These are phyloP conservation scores for Podila verticillata DNA, from an alignment of 192 early-diverging fungal genomes.

Conservation along the genomic window DNA sequence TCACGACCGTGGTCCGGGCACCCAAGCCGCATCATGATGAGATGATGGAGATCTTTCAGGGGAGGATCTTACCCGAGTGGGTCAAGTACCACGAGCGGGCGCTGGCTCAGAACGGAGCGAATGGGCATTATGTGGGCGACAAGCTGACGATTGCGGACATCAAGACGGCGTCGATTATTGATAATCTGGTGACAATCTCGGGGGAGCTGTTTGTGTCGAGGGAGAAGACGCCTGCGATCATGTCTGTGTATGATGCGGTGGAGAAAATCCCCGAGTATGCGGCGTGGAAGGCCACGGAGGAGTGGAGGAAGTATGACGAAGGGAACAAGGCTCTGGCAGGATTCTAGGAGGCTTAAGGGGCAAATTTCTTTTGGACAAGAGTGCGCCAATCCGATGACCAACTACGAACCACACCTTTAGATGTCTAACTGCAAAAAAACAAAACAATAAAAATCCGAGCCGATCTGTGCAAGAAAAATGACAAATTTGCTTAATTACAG, in stretches of 20 bases:
- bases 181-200: conserved; percentile 18
- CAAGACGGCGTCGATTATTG: conserved; percentile 33
- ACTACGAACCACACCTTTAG: no score
- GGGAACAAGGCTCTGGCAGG: no score
- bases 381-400: no score
- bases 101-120: conserved; percentile 24
- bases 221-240: conserved; percentile 32
- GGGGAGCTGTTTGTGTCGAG: conserved; percentile 16
- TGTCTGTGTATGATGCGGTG: conserved; percentile 26
- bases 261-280: conserved; percentile 33
- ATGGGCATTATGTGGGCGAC: conserved; percentile 37
- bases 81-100: conserved; percentile 14
- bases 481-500: no score
- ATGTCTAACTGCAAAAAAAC: no score
- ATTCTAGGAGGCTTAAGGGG: no score
- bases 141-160: conserved; percentile 26
- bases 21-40: conserved; percentile 9
- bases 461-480: no score
- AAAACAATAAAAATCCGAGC: no score
- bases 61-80: conserved; percentile 20
- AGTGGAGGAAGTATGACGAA: conserved; percentile 14
- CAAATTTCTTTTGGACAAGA: no score
- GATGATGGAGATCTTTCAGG: conserved; percentile 18
- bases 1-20: conserved; percentile 12
- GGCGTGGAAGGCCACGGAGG: conserved; percentile 17